Percentiles rank a stretch among this genome's conserved stretches.
Evolutionary conservation across 306 rosid species (phyloP).

Genomic region (Datisca glomerata): DNA sequence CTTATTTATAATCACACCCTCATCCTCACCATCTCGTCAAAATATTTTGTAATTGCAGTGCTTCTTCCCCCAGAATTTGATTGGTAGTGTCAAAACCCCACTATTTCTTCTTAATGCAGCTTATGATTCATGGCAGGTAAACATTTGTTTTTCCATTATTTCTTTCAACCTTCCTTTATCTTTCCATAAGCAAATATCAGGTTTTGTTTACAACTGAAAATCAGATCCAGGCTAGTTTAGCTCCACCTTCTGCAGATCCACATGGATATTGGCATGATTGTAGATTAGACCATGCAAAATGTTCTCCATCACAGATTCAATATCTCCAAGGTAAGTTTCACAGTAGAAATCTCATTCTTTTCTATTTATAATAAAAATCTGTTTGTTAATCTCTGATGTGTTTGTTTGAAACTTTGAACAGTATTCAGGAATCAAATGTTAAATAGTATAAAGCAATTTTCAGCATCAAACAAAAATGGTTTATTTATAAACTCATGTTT

Average conservation of each 20-base stretch:
- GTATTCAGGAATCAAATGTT: constrained; percentile 87
- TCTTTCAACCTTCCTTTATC: not conserved
- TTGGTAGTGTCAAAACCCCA: constrained; percentile 55
- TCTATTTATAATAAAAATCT: no score
- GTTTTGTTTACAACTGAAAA: no score
- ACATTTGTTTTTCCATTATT: constrained; percentile 5
- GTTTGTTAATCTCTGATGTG: not conserved
- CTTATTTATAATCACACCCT: not conserved
- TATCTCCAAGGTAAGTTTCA: constrained; percentile 56
- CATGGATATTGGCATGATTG: constrained; percentile 78
- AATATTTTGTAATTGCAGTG: constrained; percentile 54
- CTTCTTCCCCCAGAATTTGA: constrained; percentile 88
- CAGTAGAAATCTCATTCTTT: not conserved
- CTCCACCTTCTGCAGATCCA: constrained; percentile 91
- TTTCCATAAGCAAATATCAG: not conserved
- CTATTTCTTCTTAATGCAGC: constrained; percentile 88
- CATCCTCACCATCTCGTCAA: not conserved
- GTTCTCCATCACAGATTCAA: constrained; percentile 51
- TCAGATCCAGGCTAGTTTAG: constrained; percentile 83
- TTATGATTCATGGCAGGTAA: constrained; percentile 97
- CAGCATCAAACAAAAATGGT: constrained; percentile 50
- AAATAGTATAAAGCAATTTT: constrained; percentile 35
- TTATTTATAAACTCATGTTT: constrained; percentile 78
- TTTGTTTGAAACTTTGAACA: constrained; percentile 20
- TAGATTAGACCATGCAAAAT: constrained; percentile 68